These are phyloP conservation scores for Cercospora sp. DNA, from an alignment of 2,329 filamentous ascomycete genomes.

Conservation along the genomic window DNA sequence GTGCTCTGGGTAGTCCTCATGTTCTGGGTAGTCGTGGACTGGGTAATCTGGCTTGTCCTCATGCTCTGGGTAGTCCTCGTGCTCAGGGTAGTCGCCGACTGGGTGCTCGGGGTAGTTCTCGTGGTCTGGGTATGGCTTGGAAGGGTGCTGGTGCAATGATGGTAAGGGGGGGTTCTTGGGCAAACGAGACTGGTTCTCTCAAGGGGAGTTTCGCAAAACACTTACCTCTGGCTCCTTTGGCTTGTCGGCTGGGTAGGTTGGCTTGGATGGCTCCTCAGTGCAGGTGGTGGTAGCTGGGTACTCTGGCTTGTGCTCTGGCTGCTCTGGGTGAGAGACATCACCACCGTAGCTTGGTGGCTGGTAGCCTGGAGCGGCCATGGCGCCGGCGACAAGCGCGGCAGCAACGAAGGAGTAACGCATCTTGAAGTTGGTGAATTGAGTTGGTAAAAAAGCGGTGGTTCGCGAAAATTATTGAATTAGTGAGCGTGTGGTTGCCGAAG, in stretches of 20 bases:
- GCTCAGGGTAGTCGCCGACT: neutral
- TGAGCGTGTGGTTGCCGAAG: constrained; percentile 22
- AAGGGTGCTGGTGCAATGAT: neutral
- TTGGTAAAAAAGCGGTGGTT: constrained; percentile 10
- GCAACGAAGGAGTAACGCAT: constrained; percentile 30
- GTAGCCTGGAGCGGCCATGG: constrained; percentile 21
- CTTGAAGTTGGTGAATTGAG: constrained; percentile 13
- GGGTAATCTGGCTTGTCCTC: neutral
- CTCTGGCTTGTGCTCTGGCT: neutral
- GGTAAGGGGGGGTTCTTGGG: neutral
- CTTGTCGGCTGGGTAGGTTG: neutral
- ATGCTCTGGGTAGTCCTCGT: neutral
- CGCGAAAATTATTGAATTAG: constrained; percentile 15
- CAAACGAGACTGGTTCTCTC: neutral
- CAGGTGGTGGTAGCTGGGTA: neutral
- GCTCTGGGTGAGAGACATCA: neutral
- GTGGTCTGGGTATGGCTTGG: neutral
- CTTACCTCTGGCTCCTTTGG: neutral
- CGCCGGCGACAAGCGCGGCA: constrained; percentile 27
- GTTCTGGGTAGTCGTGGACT: neutral
- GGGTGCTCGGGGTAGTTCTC: neutral
- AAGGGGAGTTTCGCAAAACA: neutral
- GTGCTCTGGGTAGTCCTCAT: neutral
- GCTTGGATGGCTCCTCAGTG: neutral
- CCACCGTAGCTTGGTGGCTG: constrained; percentile 18